phyloP scores from a whole-genome alignment of 75 land plant species.

The Pinus taeda region DNA sequence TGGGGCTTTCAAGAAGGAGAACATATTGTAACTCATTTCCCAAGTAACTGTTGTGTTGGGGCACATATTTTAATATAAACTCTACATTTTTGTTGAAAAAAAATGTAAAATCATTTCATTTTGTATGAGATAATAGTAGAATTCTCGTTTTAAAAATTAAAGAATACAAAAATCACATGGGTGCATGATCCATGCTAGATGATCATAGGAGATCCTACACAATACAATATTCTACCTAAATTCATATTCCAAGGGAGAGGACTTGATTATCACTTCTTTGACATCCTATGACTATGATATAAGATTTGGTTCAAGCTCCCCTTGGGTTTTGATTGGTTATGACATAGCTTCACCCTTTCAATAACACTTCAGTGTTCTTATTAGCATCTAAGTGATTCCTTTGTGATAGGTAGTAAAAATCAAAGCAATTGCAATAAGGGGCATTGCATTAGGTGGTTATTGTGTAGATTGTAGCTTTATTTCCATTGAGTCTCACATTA shows the following conservation, averaged over 20 bases:
- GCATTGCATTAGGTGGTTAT: not conserved
- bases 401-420: conserved; percentile 8
- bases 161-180: not conserved
- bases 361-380: conserved; percentile 14
- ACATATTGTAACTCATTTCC: too few relatives aligned
- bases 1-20: too few relatives aligned
- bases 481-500: not conserved
- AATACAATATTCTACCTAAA: conserved; percentile 56
- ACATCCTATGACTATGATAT: conserved; percentile 30
- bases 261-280: conserved; percentile 23
- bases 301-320: conserved; percentile 34
- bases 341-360: conserved; percentile 14
- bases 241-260: conserved; percentile 47
- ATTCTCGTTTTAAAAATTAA: not conserved
- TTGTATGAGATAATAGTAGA: not conserved
- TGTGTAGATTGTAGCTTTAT: not conserved
- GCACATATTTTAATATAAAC: too few relatives aligned
- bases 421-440: conserved; percentile 11
- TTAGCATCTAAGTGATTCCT: not conserved
- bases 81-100: too few relatives aligned
- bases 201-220: conserved; percentile 22
- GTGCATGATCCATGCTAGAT: not conserved
- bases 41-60: too few relatives aligned
- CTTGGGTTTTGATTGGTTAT: conserved; percentile 21
- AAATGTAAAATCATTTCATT: not conserved